phyloP scores from a whole-genome alignment of 2,329 filamentous ascomycete genomes.

The Talaromyces rugulosus region DNA sequence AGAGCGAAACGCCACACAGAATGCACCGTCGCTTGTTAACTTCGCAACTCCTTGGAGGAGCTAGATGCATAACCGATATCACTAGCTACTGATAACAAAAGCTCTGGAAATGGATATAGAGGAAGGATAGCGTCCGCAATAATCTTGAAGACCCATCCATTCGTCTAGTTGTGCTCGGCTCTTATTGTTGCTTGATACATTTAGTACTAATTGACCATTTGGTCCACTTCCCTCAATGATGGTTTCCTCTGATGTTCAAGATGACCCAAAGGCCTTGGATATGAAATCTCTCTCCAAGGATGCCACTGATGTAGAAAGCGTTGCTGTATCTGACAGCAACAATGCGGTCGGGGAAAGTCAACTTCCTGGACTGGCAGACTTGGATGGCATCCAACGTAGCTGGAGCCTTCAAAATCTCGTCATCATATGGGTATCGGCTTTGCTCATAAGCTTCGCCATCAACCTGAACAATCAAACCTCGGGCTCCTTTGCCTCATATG shows the following conservation, averaged over 20 bases:
- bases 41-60: neutral
- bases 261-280: conserved; percentile 1
- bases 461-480: conserved; percentile 7
- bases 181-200: neutral
- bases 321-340: neutral
- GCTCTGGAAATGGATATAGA: conserved; percentile 5
- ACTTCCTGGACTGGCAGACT: conserved; percentile 7
- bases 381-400: conserved; percentile 5
- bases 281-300: neutral
- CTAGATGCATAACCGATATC: neutral
- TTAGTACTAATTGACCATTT: neutral
- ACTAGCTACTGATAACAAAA: neutral
- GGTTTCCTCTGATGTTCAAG: neutral
- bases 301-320: conserved; percentile 1
- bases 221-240: neutral
- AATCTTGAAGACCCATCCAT: neutral
- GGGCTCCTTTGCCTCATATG: conserved; percentile 5
- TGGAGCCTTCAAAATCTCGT: conserved; percentile 4
- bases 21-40: neutral
- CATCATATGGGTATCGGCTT: conserved; percentile 6
- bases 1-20: neutral
- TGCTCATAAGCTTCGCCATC: conserved; percentile 7
- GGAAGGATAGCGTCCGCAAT: neutral
- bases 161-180: neutral
- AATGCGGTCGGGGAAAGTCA: neutral